A percentile compares a stretch with the other conserved stretches of the same genome.
Evolutionary conservation across 345 rosid genomes (phyloP).

Genomic region (Gossypium stocksii): DNA sequence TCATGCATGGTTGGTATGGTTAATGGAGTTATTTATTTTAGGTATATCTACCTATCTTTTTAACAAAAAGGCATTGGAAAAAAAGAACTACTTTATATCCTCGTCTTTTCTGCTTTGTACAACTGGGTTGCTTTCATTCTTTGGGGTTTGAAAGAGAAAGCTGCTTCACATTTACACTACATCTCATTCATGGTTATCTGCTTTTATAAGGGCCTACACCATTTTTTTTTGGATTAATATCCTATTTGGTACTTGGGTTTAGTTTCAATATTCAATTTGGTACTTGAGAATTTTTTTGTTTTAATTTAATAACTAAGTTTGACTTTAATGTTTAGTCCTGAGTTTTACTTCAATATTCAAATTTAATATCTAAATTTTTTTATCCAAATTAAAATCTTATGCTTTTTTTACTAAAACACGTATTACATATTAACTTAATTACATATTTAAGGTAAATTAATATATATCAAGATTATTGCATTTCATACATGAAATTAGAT

Average conservation of each 20-base stretch:
- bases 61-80: background rate
- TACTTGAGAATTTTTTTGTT: background rate
- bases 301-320: no score
- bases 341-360: no score
- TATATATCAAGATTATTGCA: no score
- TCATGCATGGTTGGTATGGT: background rate
- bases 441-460: no score
- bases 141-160: constrained; percentile 27
- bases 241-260: no score
- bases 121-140: constrained; percentile 27
- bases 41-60: background rate
- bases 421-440: no score
- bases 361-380: no score
- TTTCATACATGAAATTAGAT: no score
- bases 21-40: background rate
- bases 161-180: constrained; percentile 20
- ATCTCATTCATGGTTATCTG: constrained; percentile 31
- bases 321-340: no score
- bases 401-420: no score
- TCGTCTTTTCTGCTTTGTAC: constrained; percentile 18
- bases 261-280: background rate
- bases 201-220: constrained; percentile 17
- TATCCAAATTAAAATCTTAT: no score
- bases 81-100: constrained; percentile 4
- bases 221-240: background rate